Percentiles rank a stretch among this genome's conserved stretches.
Conservation (phyloP, 495 filamentous ascomycete genomes). For the Xylona heveae region DNA sequence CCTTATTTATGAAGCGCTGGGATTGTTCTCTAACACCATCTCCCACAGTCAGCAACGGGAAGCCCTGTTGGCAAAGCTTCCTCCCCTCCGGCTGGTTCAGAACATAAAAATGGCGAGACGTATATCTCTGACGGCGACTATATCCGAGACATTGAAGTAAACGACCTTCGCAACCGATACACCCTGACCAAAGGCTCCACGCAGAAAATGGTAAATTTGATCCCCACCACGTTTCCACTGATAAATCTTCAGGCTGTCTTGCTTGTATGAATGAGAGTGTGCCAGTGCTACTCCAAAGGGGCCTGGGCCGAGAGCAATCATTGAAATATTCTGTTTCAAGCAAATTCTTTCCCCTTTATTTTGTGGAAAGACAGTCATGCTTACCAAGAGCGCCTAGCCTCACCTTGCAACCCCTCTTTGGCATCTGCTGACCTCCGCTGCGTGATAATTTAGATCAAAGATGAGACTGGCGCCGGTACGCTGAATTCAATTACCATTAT, state of each 20-base stretch:
- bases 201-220: slow-evolving; percentile 97
- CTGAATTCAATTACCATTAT: slow-evolving; percentile 32
- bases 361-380: slow-evolving; percentile 46
- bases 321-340: slow-evolving; percentile 13
- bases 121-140: slow-evolving; percentile 92
- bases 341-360: slow-evolving; percentile 21
- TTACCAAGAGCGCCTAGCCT: slow-evolving; percentile 68
- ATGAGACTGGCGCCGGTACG: slow-evolving; percentile 99
- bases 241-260: slow-evolving; percentile 44
- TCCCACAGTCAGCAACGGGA: slow-evolving; percentile 19
- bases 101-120: slow-evolving; percentile 59
- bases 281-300: too few species aligned
- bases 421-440: slow-evolving; percentile 91
- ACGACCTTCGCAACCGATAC: slow-evolving; percentile 92
- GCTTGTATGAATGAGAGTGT: too few species aligned
- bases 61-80: slow-evolving; percentile 25
- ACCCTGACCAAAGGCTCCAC: slow-evolving; percentile 93
- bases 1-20: slow-evolving; percentile 5
- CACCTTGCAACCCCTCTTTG: slow-evolving; percentile 48
- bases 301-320: too few species aligned
- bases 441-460: slow-evolving; percentile 98
- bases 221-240: slow-evolving; percentile 48
- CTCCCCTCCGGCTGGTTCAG: slow-evolving; percentile 19
- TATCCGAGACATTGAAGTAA: slow-evolving; percentile 96
- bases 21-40: slow-evolving; percentile 13